Percentiles rank a stretch among this genome's conserved stretches.
Conservation (phyloP, 108 stramenopile genomes). For the Heterococcus sp. region DNA sequence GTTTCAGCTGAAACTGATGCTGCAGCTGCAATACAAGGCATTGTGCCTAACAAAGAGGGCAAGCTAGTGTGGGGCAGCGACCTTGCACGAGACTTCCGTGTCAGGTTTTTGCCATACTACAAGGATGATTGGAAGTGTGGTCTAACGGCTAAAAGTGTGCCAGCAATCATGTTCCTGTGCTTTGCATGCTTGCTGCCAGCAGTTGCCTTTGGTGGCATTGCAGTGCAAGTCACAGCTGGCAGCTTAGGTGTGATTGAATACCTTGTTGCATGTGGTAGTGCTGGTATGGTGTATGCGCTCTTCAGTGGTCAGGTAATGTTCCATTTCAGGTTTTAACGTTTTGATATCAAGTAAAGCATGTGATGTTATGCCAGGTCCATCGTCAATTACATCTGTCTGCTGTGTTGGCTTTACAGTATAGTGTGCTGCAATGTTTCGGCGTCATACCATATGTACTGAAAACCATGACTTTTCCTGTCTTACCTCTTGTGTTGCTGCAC, state of each 20-base stretch:
- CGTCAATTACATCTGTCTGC: too few relatives aligned
- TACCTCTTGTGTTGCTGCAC: not conserved
- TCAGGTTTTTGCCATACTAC: constrained; percentile 1
- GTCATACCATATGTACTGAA: not conserved
- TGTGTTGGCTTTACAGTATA: too few relatives aligned
- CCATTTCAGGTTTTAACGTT: not conserved
- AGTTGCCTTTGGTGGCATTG: constrained; percentile 87
- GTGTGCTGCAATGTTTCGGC: too few relatives aligned
- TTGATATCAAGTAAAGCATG: not conserved
- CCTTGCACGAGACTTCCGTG: not conserved
- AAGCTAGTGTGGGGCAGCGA: not conserved
- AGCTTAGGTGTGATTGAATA: constrained; percentile 86
- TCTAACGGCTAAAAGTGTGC: constrained; percentile 38
- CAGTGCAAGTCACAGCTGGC: constrained; percentile 72
- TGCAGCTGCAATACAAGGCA: not conserved
- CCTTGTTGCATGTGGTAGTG: constrained; percentile 72
- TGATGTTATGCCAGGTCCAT: too few relatives aligned
- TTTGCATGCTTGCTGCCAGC: constrained; percentile 90
- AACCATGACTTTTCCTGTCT: not conserved
- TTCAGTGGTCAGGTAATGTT: constrained; percentile 70
- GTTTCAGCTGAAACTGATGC: not conserved
- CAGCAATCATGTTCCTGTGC: constrained; percentile 75
- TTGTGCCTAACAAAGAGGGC: not conserved
- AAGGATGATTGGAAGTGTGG: constrained; percentile 47
- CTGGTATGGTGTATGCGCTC: constrained; percentile 79